Evolutionary conservation across 2,329 filamentous ascomycete species (phyloP), one percentile per base, ranked within the genome.

Genomic region (Colletotrichum liaoningense): DNA sequence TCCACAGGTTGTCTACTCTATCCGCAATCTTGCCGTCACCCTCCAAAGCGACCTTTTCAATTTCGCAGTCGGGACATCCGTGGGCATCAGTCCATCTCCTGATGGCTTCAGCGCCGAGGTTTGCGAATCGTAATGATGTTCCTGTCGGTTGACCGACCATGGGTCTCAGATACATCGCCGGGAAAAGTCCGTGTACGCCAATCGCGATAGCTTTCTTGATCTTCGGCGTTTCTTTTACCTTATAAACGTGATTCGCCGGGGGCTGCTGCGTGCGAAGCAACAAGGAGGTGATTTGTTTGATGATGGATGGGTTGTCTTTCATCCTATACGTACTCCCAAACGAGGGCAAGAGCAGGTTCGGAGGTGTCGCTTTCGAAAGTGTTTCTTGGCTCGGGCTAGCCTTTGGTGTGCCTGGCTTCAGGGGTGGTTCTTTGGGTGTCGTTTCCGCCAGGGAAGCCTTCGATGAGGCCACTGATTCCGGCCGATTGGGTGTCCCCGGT

Each of bases 121-220:
- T 96, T 11, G 95, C 95, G 80, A 99, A 99, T 54, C 95, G 93
- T 69, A 98, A 91, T 0, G 96, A 98, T 1, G 97, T 99, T 6
- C 97, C 97, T 0, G 95, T 99, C 0, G 97, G 97, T 78, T 98
- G 96, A 0, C 97, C 97, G 19, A 98, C 92, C 77, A 99, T 93
- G 24, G 93, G 93, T n/a, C 97, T 93, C 46, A 99, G 88, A 55
- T 97, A 90, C 0, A 93, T 91, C 0, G 95, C 95, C 1, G 97
- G 97, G 76, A 98, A 98, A 73, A 97, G 93, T 0, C 97, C 97
- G 81, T 99, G 97, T 1, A 99, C 91, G 52, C 97, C 97, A 76
- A 99, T 98, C 1, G 95, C 95, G 5, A 99, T 88, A 14, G 97
- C 97, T 76, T 93, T 97, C 79, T 91, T 94, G 59, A 98, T 91